Evolutionary conservation across 805 yeast species (phyloP), one percentile per base, ranked within the genome.

Genomic region (Candida patagonica): DNA sequence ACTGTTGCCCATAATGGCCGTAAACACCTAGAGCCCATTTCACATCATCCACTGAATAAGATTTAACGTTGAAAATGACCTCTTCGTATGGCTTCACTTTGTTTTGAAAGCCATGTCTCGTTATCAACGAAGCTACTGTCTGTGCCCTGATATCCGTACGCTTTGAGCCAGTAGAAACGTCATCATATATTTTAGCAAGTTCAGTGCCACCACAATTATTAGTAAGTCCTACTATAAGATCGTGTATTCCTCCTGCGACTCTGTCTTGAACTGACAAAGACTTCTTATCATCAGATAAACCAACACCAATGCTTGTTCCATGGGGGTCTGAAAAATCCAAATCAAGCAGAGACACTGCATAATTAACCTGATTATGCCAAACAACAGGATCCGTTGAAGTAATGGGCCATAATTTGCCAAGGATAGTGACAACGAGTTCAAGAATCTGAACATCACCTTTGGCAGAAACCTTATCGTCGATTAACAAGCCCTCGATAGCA

Each of bases 1-100:
- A 13, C 12, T n/a, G 9, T 23, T 33, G 37, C 6, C 37, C 37
- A 23, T 33, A 33, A 33, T 33, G 16, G 7, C 37, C 37, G 27
- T 20, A 13, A 3, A 33, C 37, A 20, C 20, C 24, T 4, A 33
- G 37, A 22, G 19, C 31, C 31, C 31, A 29, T 8, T 29, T 17
- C 5, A 29, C 17, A n/a, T 29, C 31, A n/a, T 29, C 31, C 5
- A 10, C 15, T 5, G 31, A 13, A 29, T 8, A 29, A 29, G 10
- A 15, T 4, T 29, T 3, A 12, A 17, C 9, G 15, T 13, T 20
- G 8, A 15, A 12, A 13, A 29, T 29, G 10, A 15, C 31, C 7
- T 17, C 31, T 13, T 29, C 31, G 17, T n/a, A 29, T 7, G 10
- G 16, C 10, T 13, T 3, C 13, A 29, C 16, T 10, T 17, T 20